Conservation (phyloP, 176 grass and related monocot species). For the Areca catechu region DNA sequence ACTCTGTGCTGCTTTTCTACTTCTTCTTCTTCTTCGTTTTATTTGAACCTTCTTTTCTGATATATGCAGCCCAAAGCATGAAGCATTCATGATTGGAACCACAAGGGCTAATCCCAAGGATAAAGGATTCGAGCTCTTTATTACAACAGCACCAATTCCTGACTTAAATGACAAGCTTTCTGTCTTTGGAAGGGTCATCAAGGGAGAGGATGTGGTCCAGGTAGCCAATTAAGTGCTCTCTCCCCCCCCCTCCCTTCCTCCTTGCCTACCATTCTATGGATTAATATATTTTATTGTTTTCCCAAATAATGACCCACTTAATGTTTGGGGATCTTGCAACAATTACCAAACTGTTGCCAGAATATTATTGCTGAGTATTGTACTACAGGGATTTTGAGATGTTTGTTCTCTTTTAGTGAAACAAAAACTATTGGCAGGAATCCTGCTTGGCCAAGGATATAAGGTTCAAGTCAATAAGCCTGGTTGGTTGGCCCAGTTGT, state of each 20-base stretch:
- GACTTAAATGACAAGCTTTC: conserved; percentile 82
- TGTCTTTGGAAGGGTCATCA: conserved; percentile 77
- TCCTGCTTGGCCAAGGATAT: no score
- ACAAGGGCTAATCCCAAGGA: conserved; percentile 39
- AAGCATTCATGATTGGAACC: conserved; percentile 91
- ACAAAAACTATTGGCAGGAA: no score
- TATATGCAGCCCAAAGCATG: conserved; percentile 68
- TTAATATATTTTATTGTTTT: not conserved
- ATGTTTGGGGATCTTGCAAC: no score
- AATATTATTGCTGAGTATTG: no score
- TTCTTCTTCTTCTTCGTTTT: not conserved
- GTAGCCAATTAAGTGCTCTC: conserved; percentile 30
- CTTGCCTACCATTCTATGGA: not conserved
- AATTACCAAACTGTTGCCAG: no score
- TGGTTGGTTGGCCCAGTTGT: no score
- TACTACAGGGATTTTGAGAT: no score
- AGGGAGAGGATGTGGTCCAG: conserved; percentile 93
- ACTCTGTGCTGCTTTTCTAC: no score
- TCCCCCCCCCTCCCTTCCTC: not conserved
- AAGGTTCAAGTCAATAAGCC: no score
- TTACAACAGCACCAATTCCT: conserved; percentile 89
- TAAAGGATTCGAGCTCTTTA: conserved; percentile 96
- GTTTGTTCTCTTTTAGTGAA: no score
- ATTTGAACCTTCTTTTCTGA: no score
- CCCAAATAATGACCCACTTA: no score